phyloP scores from a whole-genome alignment of 2,329 filamentous ascomycete species.

The Cercospora zeae-maydis region DNA sequence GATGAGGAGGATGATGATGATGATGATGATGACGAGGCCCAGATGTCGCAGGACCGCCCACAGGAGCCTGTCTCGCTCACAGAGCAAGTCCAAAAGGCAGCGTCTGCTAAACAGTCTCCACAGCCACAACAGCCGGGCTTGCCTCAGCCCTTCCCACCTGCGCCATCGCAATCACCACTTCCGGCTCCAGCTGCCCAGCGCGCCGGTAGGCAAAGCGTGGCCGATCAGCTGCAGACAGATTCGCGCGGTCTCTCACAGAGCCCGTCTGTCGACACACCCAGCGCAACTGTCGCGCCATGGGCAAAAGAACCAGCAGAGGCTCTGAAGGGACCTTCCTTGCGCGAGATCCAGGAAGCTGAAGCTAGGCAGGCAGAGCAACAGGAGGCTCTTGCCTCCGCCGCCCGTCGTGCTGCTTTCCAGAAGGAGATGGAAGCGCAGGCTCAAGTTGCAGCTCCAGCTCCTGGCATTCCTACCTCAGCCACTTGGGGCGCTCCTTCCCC shows the following conservation, averaged over 20 bases:
- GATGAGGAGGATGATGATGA: constrained; percentile 7
- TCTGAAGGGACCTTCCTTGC: constrained; percentile 83
- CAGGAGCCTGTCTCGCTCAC: constrained; percentile 65
- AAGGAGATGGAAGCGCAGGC: constrained; percentile 69
- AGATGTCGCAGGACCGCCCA: constrained; percentile 33
- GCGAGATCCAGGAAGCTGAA: constrained; percentile 94
- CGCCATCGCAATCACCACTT: constrained; percentile 73
- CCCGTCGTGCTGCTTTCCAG: constrained; percentile 73
- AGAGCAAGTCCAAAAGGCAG: constrained; percentile 78
- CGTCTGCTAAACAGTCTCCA: constrained; percentile 56
- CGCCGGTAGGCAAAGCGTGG: constrained; percentile 70
- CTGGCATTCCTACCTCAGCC: constrained; percentile 79
- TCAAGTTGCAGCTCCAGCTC: constrained; percentile 50
- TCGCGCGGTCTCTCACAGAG: constrained; percentile 74
- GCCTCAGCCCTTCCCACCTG: constrained; percentile 71
- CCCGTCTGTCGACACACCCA: constrained; percentile 61
- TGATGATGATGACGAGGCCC: constrained; percentile 9
- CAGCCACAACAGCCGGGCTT: constrained; percentile 55
- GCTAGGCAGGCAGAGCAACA: constrained; percentile 87
- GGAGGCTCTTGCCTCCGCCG: constrained; percentile 74
- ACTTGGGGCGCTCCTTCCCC: constrained; percentile 82
- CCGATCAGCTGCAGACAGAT: constrained; percentile 64
- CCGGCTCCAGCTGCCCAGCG: constrained; percentile 87
- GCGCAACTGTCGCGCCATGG: constrained; percentile 84
- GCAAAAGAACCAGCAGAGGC: constrained; percentile 73